Conservation (phyloP, 805 yeast genomes). For the Starmerella riodocensis region DNA sequence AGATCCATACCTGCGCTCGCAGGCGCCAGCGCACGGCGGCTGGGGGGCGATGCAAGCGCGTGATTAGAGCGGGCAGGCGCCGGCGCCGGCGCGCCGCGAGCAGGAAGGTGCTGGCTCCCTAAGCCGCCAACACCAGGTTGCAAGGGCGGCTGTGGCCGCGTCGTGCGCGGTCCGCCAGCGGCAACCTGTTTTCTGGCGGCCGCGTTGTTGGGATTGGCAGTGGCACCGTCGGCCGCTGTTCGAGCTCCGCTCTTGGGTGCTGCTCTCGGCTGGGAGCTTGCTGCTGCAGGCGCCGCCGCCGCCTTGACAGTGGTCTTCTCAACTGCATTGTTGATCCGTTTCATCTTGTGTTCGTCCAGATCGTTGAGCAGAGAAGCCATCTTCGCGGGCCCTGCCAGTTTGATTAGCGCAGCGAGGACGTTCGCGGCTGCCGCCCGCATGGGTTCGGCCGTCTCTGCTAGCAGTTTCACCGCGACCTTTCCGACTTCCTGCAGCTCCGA, state of each 20-base stretch:
- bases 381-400: conserved; percentile 63
- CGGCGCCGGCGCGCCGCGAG: background rate
- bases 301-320: conserved; percentile 45
- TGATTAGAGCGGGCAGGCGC: background rate
- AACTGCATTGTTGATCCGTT: conserved; percentile 49
- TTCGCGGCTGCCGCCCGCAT: conserved; percentile 68
- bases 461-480: conserved; percentile 44
- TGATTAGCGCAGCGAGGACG: conserved; percentile 68
- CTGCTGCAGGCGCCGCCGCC: conserved; percentile 10
- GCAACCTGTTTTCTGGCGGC: no score
- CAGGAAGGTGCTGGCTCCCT: background rate
- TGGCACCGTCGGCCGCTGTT: background rate
- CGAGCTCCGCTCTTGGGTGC: conserved; percentile 1
- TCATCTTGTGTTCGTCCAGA: conserved; percentile 64
- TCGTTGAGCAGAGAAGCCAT: conserved; percentile 46
- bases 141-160: background rate
- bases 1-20: background rate
- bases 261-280: background rate
- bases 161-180: background rate
- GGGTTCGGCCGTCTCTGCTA: conserved; percentile 73
- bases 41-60: background rate
- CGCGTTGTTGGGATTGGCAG: background rate
- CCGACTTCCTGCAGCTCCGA: conserved; percentile 46
- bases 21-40: background rate
- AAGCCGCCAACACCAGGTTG: no score